Evolutionary conservation across 371 early-diverging fungal genomes (phyloP).

Genomic region (Polyrhizophydium stewartii): DNA sequence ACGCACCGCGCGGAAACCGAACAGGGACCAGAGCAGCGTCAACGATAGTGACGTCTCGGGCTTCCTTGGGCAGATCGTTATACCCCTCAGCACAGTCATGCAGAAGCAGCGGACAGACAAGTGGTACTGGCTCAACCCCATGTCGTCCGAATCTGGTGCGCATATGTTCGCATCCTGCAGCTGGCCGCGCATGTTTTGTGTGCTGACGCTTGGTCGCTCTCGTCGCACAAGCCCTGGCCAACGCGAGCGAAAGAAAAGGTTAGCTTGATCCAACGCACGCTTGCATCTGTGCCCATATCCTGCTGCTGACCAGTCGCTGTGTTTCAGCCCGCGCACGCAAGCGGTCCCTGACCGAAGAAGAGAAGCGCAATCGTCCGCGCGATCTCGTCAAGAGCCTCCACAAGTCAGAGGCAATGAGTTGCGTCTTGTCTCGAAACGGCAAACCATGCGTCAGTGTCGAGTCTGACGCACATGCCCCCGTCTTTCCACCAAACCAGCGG

Average conservation of each 20-base stretch:
- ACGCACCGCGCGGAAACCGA: too few relatives aligned
- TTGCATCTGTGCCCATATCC: too few relatives aligned
- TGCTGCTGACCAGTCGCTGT: too few relatives aligned
- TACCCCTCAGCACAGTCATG: conserved; percentile 8
- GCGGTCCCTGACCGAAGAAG: conserved; percentile 9
- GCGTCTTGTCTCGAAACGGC: not conserved
- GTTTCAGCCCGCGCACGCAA: not conserved
- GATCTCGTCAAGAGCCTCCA: conserved; percentile 9
- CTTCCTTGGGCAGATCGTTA: conserved; percentile 9
- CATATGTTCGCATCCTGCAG: too few relatives aligned
- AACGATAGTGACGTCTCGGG: conserved; percentile 1
- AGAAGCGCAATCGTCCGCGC: conserved; percentile 6
- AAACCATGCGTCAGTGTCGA: too few relatives aligned
- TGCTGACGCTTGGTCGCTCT: too few relatives aligned
- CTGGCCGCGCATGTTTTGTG: too few relatives aligned
- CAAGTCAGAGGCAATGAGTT: not conserved
- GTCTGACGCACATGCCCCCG: too few relatives aligned
- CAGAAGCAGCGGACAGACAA: not conserved
- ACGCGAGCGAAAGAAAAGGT: too few relatives aligned
- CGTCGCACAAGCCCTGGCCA: too few relatives aligned
- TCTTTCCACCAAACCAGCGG: too few relatives aligned
- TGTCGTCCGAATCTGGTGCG: not conserved
- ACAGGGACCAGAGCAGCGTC: conserved; percentile 1
- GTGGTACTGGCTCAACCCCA: conserved; percentile 9
- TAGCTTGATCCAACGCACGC: too few relatives aligned